Evolutionary conservation across 2,329 filamentous ascomycete species (phyloP).

Genomic region (Microsporum canis): DNA sequence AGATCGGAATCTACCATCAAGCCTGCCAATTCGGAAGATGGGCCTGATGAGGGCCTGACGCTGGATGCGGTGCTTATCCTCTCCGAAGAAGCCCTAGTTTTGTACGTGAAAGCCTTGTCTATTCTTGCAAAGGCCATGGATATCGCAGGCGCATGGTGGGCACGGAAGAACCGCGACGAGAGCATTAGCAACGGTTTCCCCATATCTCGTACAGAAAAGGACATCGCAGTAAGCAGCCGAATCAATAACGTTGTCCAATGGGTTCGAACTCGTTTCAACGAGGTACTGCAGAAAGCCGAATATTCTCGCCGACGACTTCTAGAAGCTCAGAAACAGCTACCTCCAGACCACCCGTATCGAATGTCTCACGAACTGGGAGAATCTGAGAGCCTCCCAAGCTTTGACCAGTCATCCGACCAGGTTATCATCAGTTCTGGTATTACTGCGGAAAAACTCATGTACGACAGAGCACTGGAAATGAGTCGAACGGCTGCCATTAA

Average conservation of each 20-base stretch:
- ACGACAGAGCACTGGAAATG: constrained; percentile 94
- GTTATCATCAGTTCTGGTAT: constrained; percentile 78
- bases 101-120: constrained; percentile 89
- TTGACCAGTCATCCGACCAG: constrained; percentile 54
- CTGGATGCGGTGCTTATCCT: constrained; percentile 74
- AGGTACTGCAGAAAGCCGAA: constrained; percentile 92
- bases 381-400: constrained; percentile 43
- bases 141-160: constrained; percentile 87
- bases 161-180: constrained; percentile 60
- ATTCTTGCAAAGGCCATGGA: constrained; percentile 92
- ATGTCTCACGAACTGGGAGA: constrained; percentile 55
- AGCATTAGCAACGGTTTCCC: constrained; percentile 36
- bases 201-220: neutral
- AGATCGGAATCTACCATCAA: constrained; percentile 26
- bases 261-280: constrained; percentile 89
- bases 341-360: constrained; percentile 74
- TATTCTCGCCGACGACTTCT: constrained; percentile 79
- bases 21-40: constrained; percentile 33
- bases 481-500: constrained; percentile 88
- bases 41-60: constrained; percentile 67
- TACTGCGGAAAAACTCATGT: constrained; percentile 95
- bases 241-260: constrained; percentile 94
- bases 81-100: constrained; percentile 85
- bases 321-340: constrained; percentile 73
- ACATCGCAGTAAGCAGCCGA: constrained; percentile 49